Conservation (phyloP, 2,329 filamentous ascomycete species). For the Aspergillus sp. region DNA sequence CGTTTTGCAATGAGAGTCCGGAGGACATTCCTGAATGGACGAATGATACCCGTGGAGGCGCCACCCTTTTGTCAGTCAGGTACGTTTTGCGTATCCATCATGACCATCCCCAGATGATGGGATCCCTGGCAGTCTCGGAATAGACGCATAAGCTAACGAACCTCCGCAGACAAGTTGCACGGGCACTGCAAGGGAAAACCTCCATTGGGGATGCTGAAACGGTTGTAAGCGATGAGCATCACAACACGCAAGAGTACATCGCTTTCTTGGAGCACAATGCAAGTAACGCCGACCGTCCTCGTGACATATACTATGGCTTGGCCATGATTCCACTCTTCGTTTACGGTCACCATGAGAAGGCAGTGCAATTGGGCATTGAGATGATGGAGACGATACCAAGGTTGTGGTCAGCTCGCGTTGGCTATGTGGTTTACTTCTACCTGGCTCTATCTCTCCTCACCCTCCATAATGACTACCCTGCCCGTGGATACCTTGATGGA, state of each 20-base stretch:
- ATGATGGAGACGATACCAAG: conserved; percentile 42
- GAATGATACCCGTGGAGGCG: conserved; percentile 58
- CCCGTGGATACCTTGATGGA: conserved; percentile 43
- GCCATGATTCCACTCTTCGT: conserved; percentile 47
- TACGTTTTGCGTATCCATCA: conserved; percentile 16
- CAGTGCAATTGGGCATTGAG: conserved; percentile 42
- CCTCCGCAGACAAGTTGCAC: conserved; percentile 48
- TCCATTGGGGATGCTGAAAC: conserved; percentile 44
- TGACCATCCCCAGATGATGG: not conserved
- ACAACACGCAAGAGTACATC: conserved; percentile 52
- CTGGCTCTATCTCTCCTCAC: conserved; percentile 44
- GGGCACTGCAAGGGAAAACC: conserved; percentile 64
- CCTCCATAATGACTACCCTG: conserved; percentile 43
- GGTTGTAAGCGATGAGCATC: conserved; percentile 56
- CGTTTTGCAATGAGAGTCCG: conserved; percentile 55
- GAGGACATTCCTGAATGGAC: conserved; percentile 59
- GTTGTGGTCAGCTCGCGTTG: conserved; percentile 47
- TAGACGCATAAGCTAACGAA: conserved; percentile 5
- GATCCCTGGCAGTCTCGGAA: not conserved
- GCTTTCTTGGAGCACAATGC: conserved; percentile 43
- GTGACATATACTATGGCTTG: conserved; percentile 56
- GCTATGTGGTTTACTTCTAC: conserved; percentile 47
- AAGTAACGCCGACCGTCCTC: conserved; percentile 51
- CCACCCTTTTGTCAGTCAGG: conserved; percentile 53
- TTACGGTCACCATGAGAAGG: conserved; percentile 46